Evolutionary conservation across 2,329 filamentous ascomycete species (phyloP).

Genomic region (Diaporthe sp.): DNA sequence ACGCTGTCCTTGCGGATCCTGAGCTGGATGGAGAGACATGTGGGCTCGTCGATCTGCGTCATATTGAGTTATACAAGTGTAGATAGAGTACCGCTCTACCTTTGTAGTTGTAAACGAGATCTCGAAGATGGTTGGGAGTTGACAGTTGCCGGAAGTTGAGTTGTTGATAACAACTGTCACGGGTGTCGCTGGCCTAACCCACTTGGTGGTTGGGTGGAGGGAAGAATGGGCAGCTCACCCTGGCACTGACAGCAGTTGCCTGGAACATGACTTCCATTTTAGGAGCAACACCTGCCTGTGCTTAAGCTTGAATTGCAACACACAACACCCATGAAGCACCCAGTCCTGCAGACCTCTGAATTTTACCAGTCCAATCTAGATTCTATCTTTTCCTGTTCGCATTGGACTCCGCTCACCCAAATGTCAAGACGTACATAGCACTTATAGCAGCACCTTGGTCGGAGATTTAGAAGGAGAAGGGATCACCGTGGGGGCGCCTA

Average conservation of each 20-base stretch:
- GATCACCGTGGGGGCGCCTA: background rate
- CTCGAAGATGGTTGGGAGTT: background rate
- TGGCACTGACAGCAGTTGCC: background rate
- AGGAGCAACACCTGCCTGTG: background rate
- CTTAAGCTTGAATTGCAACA: background rate
- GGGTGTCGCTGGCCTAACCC: background rate
- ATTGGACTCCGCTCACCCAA: background rate
- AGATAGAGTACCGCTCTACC: background rate
- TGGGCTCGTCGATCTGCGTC: constrained; percentile 25
- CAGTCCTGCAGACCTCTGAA: background rate
- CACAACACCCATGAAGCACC: background rate
- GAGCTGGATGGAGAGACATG: background rate
- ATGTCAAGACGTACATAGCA: background rate
- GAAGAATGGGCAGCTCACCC: background rate
- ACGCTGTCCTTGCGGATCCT: constrained; percentile 24
- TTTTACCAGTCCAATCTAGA: background rate
- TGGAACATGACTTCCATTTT: background rate
- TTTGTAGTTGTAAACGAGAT: background rate
- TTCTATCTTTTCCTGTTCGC: background rate
- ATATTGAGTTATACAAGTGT: background rate
- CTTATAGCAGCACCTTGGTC: background rate
- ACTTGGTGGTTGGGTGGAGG: background rate
- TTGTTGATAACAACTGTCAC: constrained; percentile 22
- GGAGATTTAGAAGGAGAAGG: no score
- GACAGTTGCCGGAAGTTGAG: background rate